Base-by-base conservation (phyloP, 176 grass and related monocot genomes). In the Oryza australiensis region DNA sequence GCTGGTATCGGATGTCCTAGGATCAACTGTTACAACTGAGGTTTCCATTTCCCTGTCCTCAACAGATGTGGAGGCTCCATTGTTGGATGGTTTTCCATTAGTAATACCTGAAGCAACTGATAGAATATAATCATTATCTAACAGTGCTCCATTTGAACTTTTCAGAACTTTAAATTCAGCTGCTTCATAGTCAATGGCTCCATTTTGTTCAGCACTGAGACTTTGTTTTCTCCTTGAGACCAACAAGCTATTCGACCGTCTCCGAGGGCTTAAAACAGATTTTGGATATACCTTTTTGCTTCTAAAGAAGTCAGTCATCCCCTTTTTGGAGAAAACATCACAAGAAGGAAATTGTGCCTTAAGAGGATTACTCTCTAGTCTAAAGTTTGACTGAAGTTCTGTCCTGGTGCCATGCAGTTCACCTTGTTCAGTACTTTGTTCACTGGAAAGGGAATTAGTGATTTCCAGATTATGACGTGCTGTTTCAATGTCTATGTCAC, bases 301-400 rank as follows among this genome's bases (percentile, higher is more conserved):
- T 92, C 59, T 95, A 75, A 95, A 95, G 90, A 95, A 95, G 15
- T 70, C 80, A 55, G 80, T 64, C 87, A 99, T 91, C 85, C 95
- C 93, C 85, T 89, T 93, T 73, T 91, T 91, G 40, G 91, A 95
- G 87, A 99, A 95, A 81, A 92, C 64, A 90, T 95, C 75, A 1
- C 96, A 93, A 70, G 75, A 42, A 82, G 96, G 96, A 94, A 94
- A 90, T n/a, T 99, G 93, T 88, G 93, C 91, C 86, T 74, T 87
- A 7, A 99, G 79, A 9, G 96, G 91, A 83, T 91, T 86, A 72
- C 43, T 87, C 64, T 88, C 84, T 16, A 90, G 20, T 80, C 10
- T 84, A 63, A 90, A 88, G 45, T 93, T 83, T 27, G 80, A 83
- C 51, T 73, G 33, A 85, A 67, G 65, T 69, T 92, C 82, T 84